Conservation (phyloP, 2,329 filamentous ascomycete genomes). For the Alternaria incomplexa region DNA sequence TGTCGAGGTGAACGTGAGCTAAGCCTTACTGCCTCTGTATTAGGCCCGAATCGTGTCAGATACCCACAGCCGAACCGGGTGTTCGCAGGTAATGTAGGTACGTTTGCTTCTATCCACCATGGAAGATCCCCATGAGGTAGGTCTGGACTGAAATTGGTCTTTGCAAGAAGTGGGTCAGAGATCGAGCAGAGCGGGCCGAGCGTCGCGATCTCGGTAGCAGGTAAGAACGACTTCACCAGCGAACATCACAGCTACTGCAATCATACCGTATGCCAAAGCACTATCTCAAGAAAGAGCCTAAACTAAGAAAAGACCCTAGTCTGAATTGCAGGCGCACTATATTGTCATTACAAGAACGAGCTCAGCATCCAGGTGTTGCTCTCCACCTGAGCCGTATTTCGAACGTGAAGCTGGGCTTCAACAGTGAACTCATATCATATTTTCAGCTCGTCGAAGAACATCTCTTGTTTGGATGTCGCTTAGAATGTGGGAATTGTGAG, state of each 20-base stretch:
- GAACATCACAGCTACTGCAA: neutral
- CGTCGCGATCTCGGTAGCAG: neutral
- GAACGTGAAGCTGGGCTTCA: neutral
- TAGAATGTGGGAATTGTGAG: neutral
- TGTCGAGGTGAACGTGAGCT: conserved; percentile 2
- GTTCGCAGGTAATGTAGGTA: neutral
- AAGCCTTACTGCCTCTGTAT: neutral
- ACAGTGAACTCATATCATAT: neutral
- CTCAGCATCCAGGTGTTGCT: neutral
- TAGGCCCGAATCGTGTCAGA: conserved; percentile 6
- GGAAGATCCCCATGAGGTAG: neutral
- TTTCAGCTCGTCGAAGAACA: neutral
- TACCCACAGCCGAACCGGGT: conserved; percentile 5
- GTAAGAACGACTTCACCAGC: neutral
- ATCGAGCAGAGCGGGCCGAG: neutral
- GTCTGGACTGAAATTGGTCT: neutral
- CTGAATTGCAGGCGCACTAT: neutral
- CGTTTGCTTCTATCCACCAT: neutral
- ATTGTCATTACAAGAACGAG: neutral
- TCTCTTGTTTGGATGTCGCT: neutral
- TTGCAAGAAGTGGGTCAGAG: neutral
- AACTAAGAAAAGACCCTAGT: neutral
- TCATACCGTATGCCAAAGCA: neutral
- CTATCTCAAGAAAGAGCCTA: neutral
- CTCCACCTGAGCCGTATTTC: neutral